Base-by-base conservation (phyloP, 345 rosid species). In the Alliaria petiolata region DNA sequence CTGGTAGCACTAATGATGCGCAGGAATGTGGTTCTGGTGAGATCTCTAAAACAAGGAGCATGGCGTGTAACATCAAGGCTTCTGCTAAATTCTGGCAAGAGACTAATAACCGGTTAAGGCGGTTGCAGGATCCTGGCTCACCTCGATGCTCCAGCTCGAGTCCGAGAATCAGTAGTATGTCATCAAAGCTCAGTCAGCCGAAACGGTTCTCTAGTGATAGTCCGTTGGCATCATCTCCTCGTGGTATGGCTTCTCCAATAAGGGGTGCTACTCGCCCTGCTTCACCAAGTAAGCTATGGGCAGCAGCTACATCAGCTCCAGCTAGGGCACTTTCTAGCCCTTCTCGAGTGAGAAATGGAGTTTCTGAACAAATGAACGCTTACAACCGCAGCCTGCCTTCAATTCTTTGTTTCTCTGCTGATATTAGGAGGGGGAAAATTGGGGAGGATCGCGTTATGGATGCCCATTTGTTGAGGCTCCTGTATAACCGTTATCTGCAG, bases 81-180 rank as follows among this genome's bases (percentile, higher is more conserved):
- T 93, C 96, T 43, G 87, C 96, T 3, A 89, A 83, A 80, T 93
- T 93, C 79, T 93, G 98, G 97, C 98, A 86, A 72, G 97, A 93
- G 80, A 89, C 97, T 44, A 91, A 93, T 71, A 86, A 84, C 76
- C 84, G 95, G 79, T 72, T 93, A 80, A 86, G 98, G 74, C 78
- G 97, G 73, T 75, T 91, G 61, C 97, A 87, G 74, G 98, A 93
- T 81, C 96, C 92, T 0, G 86, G 92, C 15, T 89, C 93, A 1
- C 93, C 91, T 17, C 68, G 85, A 63, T 86, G 79, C 19, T 51
- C 81, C 16, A 87, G 89, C 77, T 91, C 90, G 4, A 81, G 81
- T 61, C 81, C 85, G 0, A 85, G 89, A 81, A 78, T 67, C 45
- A 81, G 79, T 67, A 81, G 79, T 65, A 22, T 81, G 45, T 80